These are phyloP conservation scores for Fusarium avenaceum DNA, from an alignment of 2,329 filamentous ascomycete genomes.

Conservation along the genomic window DNA sequence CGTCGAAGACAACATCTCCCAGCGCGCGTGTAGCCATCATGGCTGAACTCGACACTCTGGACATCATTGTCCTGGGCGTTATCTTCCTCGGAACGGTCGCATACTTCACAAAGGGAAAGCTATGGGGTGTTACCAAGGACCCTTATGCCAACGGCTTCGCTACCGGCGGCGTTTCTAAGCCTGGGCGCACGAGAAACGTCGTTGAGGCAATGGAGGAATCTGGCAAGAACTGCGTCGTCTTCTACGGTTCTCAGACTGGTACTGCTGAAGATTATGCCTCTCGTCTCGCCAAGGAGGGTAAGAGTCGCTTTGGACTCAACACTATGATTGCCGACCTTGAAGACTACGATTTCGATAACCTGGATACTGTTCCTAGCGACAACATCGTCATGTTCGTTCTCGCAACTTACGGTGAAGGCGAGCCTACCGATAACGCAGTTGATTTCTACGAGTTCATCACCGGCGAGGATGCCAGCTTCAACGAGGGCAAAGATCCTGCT, in stretches of 20 bases:
- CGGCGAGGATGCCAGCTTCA: slow-evolving; percentile 84
- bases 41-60: slow-evolving; percentile 96
- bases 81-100: slow-evolving; percentile 89
- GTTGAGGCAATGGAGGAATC: slow-evolving; percentile 96
- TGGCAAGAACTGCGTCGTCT: slow-evolving; percentile 97
- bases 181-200: slow-evolving; percentile 90
- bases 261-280: slow-evolving; percentile 99
- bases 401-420: slow-evolving; percentile 97
- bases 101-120: slow-evolving; percentile 97
- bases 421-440: slow-evolving; percentile 98
- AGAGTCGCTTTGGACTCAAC: slow-evolving; percentile 94
- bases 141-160: slow-evolving; percentile 84
- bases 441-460: slow-evolving; percentile 98
- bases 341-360: slow-evolving; percentile 96
- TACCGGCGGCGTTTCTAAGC: slow-evolving; percentile 77
- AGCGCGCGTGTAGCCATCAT: slow-evolving; percentile 65
- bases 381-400: slow-evolving; percentile 96
- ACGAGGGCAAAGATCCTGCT: slow-evolving; percentile 78
- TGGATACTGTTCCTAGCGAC: slow-evolving; percentile 89
- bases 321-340: slow-evolving; percentile 99
- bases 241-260: slow-evolving; percentile 98
- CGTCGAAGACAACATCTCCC: slow-evolving; percentile 16
- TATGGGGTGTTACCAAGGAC: slow-evolving; percentile 91
- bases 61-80: slow-evolving; percentile 88
- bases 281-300: slow-evolving; percentile 95